Conservation (phyloP, 305 asterid genomes). For the Fraxinus sp. region DNA sequence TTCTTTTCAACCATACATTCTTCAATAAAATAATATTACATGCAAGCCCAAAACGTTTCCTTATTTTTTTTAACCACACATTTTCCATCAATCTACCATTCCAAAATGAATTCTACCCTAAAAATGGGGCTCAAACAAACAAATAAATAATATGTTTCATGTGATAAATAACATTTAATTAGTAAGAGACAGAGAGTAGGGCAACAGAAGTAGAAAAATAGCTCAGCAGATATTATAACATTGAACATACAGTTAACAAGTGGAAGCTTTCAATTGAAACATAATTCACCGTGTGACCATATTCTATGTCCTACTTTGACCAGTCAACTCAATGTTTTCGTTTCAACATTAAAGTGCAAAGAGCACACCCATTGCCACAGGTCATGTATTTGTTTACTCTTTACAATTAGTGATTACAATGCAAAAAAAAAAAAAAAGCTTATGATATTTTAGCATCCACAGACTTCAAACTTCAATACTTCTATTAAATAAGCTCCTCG, state of each 20-base stretch:
- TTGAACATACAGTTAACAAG: background rate
- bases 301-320: background rate
- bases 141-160: background rate
- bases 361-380: background rate
- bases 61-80: too few relatives aligned
- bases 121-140: background rate
- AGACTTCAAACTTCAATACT: background rate
- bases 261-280: background rate
- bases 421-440: background rate
- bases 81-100: too few relatives aligned
- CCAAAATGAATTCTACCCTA: too few relatives aligned
- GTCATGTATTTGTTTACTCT: background rate
- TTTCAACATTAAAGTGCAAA: background rate
- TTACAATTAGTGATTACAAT: background rate
- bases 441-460: background rate
- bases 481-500: background rate
- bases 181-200: background rate
- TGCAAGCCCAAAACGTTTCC: too few relatives aligned
- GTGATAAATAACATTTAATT: background rate
- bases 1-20: too few relatives aligned
- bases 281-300: background rate
- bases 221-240: background rate
- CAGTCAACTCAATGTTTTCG: background rate
- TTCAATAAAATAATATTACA: too few relatives aligned
- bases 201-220: background rate